Evolutionary conservation across 495 filamentous ascomycete species (phyloP).

Genomic region (Podospora australis): DNA sequence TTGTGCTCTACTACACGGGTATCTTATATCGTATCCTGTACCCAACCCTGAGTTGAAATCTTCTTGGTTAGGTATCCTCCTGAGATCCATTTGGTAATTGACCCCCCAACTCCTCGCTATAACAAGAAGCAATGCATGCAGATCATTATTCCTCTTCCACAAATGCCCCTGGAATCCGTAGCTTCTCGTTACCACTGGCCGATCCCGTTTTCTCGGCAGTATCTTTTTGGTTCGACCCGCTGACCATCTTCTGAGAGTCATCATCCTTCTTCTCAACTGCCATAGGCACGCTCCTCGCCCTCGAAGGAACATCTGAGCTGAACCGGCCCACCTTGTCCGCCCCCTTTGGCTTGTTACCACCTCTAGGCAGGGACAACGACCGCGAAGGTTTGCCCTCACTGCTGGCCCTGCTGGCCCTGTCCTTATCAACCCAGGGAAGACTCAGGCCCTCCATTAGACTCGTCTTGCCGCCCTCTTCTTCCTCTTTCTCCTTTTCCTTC

Average conservation of each 20-base stretch:
- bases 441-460: not conserved
- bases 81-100: no score
- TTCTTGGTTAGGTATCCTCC: no score
- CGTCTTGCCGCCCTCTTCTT: slow-evolving; percentile 5
- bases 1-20: no score
- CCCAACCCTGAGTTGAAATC: no score
- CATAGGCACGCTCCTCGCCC: not conserved
- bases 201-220: not conserved
- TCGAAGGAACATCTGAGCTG: not conserved
- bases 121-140: no score
- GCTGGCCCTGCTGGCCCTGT: not conserved
- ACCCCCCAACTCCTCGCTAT: no score
- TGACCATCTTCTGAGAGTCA: not conserved
- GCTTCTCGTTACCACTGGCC: not conserved
- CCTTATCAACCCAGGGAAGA: not conserved
- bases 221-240: no score
- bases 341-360: not conserved
- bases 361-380: not conserved
- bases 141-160: no score
- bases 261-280: not conserved
- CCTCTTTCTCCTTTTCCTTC: slow-evolving; percentile 32
- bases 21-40: no score
- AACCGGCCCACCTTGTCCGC: not conserved
- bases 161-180: not conserved
- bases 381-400: not conserved